Conservation (phyloP, 306 rosid genomes). For the Citrullus amarus region DNA sequence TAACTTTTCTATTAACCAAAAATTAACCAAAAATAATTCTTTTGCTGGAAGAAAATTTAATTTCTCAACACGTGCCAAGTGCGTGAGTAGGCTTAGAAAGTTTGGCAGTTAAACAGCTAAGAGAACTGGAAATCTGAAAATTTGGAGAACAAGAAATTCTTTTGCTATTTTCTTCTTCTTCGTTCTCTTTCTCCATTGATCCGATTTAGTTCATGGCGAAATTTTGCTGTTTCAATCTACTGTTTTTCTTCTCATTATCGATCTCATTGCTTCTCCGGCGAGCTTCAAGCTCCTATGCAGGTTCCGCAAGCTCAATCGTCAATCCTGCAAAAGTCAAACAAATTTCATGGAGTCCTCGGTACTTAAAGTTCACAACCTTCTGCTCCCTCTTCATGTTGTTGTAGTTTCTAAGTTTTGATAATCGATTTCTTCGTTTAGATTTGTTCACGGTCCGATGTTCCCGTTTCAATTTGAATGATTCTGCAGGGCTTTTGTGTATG, state of each 20-base stretch:
- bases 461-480: conserved; percentile 5
- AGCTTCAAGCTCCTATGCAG: conserved; percentile 51
- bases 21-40: too few relatives aligned
- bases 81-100: neutral
- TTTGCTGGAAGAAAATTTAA: too few relatives aligned
- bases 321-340: conserved; percentile 88
- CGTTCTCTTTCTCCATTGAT: conserved; percentile 1
- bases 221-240: conserved; percentile 15
- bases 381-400: neutral
- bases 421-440: neutral
- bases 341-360: conserved; percentile 93
- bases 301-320: conserved; percentile 68
- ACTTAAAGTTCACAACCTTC: neutral
- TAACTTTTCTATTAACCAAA: too few relatives aligned
- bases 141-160: neutral
- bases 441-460: neutral
- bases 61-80: neutral
- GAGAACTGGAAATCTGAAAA: neutral
- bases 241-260: conserved; percentile 25
- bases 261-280: conserved; percentile 18
- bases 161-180: neutral
- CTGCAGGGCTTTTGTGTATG: conserved; percentile 80
- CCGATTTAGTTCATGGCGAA: conserved; percentile 21
- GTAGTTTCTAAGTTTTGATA: neutral
- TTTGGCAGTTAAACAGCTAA: conserved; percentile 1